Conservation (phyloP, 2,329 filamentous ascomycete genomes). For the Orbilia blumenaviensis region DNA sequence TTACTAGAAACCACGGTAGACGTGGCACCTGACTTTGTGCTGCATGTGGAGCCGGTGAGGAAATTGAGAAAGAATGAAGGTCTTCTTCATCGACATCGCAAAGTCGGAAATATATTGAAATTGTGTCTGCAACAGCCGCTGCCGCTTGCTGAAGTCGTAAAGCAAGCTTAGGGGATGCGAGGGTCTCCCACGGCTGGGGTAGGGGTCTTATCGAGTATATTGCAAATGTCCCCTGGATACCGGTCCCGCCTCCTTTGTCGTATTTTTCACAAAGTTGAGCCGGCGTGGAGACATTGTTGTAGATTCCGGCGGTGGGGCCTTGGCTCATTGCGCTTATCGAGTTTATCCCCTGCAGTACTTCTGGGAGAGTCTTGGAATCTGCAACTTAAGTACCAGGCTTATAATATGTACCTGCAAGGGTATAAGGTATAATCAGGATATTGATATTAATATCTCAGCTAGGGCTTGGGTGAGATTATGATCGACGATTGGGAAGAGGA, state of each 20-base stretch:
- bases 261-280: slow-evolving; percentile 42
- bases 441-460: background rate
- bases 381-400: background rate
- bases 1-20: slow-evolving; percentile 39
- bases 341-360: background rate
- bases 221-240: slow-evolving; percentile 21
- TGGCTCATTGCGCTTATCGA: slow-evolving; percentile 16
- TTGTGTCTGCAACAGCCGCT: background rate
- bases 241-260: slow-evolving; percentile 42
- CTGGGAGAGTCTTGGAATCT: background rate
- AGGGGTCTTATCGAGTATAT: slow-evolving; percentile 36
- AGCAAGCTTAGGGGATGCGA: background rate
- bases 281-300: slow-evolving; percentile 4
- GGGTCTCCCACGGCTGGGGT: background rate
- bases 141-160: background rate
- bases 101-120: slow-evolving; percentile 23
- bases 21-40: slow-evolving; percentile 9
- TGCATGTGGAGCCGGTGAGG: background rate
- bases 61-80: slow-evolving; percentile 25
- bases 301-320: background rate
- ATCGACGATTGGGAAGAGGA: background rate
- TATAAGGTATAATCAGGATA: background rate
- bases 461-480: background rate
- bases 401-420: background rate
- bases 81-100: slow-evolving; percentile 15